Base-by-base conservation (phyloP, 2,329 filamentous ascomycete species). In the Anisogramma anomala region DNA sequence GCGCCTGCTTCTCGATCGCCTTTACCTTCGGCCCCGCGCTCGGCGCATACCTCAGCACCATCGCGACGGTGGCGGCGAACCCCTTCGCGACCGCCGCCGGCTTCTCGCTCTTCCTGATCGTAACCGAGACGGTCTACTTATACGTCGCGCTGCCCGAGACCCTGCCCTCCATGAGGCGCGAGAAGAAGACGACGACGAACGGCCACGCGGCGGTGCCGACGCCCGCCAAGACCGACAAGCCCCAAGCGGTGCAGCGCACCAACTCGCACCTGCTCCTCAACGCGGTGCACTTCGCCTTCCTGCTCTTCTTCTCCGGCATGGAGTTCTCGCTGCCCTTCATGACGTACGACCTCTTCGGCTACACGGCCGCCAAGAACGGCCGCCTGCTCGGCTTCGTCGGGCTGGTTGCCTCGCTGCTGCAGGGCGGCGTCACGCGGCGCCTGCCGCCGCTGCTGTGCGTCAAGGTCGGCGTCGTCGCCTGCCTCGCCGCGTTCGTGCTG, bases 261-360 rank as follows among this genome's bases (percentile, higher is more conserved):
- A 96, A 96, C 62, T 86, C 82, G 3, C 86, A 91, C 51, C 64
- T 76, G 22, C 59, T 94, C 10, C 77, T 98, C 34, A 95, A 95
- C 58, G 64, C 81, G 1, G 79, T 85, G 0, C 91, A 98, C 61
- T 82, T 96, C 55, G 65, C 81, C 34, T 98, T 98, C 61, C 78
- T 98, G 45, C 77, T 98, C 10, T 94, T 94, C 63, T 98, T 98
- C 64, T 94, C 86, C 2, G 91, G 91, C 46, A 89, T 48, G 82
- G 91, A 98, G 58, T 96, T 94, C 61, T 94, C 87, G 1, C 73
- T 98, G 3, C 88, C 91, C 0, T 98, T 98, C 60, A 88, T 98
- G 77, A 96, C 89, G 0, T 94, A 91, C 54, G 89, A 94, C 39
- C 74, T 98, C 33, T 96, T 96, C 60, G 74, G 74, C 7, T 93